Base-by-base conservation (phyloP, 208 protist genomes). In the Wallacemonas rigidus region DNA sequence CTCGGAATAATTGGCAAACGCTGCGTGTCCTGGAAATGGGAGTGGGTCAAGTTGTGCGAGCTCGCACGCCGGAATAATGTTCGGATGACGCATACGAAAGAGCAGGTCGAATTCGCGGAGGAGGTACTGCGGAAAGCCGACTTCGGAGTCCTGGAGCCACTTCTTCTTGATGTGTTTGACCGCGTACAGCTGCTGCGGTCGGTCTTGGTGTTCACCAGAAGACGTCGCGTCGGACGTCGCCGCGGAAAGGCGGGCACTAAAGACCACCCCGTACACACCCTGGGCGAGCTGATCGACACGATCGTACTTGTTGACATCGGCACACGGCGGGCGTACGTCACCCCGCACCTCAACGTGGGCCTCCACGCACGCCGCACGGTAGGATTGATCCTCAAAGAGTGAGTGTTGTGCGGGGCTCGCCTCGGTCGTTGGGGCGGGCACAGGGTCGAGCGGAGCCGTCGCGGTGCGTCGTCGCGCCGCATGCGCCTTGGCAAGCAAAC, bases 221-320 rank as follows among this genome's bases (percentile, higher is more conserved):
- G 26, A 26, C 26, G 26, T 26, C 26, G 26, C 26, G 26, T 26
- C 26, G 26, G 26, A 26, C 26, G 26, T 26, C 35, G 47, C 8
- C 8, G 45, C 45, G 45, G 45, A 50, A 58, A 67, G 65, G 2
- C 41, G 76, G 6, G 89, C 92, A 45, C 80, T 80, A 41, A 86
- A 91, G 1, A 96, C 92, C 2, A 96, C 88, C 47, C 92, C 92
- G 69, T 96, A 96, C 44, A 95, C 92, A 38, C 91, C 92, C 48
- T 91, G 79, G 2, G 87, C 86, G 62, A 94, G 84, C 38, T 71
- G 68, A 11, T 70, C 70, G 1, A 84, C 69, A 35, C 78, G 81
- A 2, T 70, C 58, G 79, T 93, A 96, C 50, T 78, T 67, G n/a
- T 92, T 71, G 26, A 93, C 83, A 35, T 87, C 83, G 3, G 79